Conservation (phyloP, 768 basidiomycete genomes). For the Fomitopsis serialis region DNA sequence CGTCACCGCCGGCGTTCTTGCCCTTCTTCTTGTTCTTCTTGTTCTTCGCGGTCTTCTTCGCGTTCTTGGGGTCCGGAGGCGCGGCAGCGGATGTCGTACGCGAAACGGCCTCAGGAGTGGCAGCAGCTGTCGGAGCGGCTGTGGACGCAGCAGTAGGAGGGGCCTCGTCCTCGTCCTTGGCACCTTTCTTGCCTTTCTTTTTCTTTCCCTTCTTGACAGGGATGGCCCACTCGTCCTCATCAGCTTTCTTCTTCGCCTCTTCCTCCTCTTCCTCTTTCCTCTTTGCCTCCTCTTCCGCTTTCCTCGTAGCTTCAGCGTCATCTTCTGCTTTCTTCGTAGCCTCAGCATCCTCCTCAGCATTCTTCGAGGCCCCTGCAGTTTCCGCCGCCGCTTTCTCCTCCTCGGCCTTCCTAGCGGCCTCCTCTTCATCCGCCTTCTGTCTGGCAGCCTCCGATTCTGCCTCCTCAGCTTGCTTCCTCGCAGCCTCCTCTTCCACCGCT, state of each 20-base stretch:
- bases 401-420: slow-evolving; percentile 7
- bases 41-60: slow-evolving; percentile 7
- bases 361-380: slow-evolving; percentile 2
- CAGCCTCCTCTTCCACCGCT: slow-evolving; percentile 19
- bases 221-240: slow-evolving; percentile 5
- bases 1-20: slow-evolving; percentile 1
- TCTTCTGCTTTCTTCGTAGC: slow-evolving; percentile 7
- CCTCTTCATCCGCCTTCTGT: slow-evolving; percentile 1
- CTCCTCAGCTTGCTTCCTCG: slow-evolving; percentile 21
- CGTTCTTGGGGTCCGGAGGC: not conserved
- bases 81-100: slow-evolving; percentile 9
- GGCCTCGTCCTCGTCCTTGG: not conserved
- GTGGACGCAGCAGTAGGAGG: slow-evolving; percentile 6
- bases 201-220: slow-evolving; percentile 9
- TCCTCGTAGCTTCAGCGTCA: slow-evolving; percentile 1
- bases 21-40: slow-evolving; percentile 13
- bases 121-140: not conserved
- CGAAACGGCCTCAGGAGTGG: slow-evolving; percentile 11
- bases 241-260: slow-evolving; percentile 2
- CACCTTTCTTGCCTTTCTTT: slow-evolving; percentile 19
- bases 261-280: not conserved
- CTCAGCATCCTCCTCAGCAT: slow-evolving; percentile 4
- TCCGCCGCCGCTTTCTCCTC: slow-evolving; percentile 11
- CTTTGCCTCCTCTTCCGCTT: slow-evolving; percentile 1
- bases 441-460: slow-evolving; percentile 1